Percentiles rank a stretch among this genome's conserved stretches.
Evolutionary conservation across 1,139 yeast species (phyloP).

Genomic region (Debaryomyces subglobosus): DNA sequence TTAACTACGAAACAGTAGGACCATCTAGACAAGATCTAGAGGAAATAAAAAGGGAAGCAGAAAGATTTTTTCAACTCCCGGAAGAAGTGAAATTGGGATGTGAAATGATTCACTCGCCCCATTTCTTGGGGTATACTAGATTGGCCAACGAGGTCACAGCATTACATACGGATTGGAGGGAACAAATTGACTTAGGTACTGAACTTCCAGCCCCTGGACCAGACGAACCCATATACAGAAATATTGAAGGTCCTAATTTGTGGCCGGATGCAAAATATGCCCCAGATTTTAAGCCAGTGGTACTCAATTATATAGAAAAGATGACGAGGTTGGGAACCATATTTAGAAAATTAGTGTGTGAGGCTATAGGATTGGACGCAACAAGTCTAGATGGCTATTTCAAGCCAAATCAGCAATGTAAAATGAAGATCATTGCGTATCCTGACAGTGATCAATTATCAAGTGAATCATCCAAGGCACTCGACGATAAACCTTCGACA

Average conservation of each 20-base stretch:
- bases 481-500: constrained; percentile 46
- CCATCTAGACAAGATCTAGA: constrained; percentile 39
- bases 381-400: constrained; percentile 52
- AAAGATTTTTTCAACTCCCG: constrained; percentile 57
- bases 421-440: constrained; percentile 56
- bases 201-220: constrained; percentile 53
- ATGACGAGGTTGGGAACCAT: constrained; percentile 49
- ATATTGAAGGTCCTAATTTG: constrained; percentile 66
- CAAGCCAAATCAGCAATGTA: constrained; percentile 55
- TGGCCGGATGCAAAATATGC: constrained; percentile 56
- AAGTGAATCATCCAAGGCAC: constrained; percentile 24
- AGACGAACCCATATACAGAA: constrained; percentile 54
- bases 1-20: constrained; percentile 45
- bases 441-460: constrained; percentile 42
- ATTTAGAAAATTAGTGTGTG: constrained; percentile 53
- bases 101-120: constrained; percentile 66
- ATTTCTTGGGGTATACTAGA: constrained; percentile 67
- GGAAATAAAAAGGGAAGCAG: constrained; percentile 44
- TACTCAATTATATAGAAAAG: constrained; percentile 47
- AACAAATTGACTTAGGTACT: constrained; percentile 69
- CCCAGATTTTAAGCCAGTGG: constrained; percentile 53
- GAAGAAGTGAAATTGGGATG: constrained; percentile 51
- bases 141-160: constrained; percentile 72
- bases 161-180: constrained; percentile 61
- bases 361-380: constrained; percentile 52